Conservation (phyloP, 2,329 filamentous ascomycete genomes). For the Thelonectria discophora region DNA sequence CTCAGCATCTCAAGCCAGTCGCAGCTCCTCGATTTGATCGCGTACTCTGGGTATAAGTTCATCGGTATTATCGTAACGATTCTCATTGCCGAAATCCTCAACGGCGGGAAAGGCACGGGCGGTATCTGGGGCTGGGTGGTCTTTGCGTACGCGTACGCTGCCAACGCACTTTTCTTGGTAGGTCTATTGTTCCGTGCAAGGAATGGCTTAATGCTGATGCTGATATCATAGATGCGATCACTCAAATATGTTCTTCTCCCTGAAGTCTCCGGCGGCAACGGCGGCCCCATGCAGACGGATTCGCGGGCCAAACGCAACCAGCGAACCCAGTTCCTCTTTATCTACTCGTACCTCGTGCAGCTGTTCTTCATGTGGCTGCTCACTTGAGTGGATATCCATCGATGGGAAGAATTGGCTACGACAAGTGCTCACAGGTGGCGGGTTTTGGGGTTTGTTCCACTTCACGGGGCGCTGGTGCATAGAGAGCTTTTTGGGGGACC, state of each 20-base stretch:
- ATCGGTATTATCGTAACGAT: conserved; percentile 95
- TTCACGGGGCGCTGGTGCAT: conserved; percentile 23
- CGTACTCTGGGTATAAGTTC: conserved; percentile 98
- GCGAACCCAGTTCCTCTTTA: conserved; percentile 89
- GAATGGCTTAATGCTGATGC: not conserved
- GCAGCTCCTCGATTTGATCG: conserved; percentile 91
- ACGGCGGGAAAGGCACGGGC: conserved; percentile 81
- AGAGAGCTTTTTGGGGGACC: conserved; percentile 10
- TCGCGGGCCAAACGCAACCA: conserved; percentile 86
- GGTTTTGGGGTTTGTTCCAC: conserved; percentile 6
- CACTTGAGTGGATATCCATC: conserved; percentile 47
- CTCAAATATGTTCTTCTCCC: conserved; percentile 95
- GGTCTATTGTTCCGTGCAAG: conserved; percentile 44
- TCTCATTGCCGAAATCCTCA: conserved; percentile 78
- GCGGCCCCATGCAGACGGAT: conserved; percentile 73
- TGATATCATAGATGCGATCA: conserved; percentile 77
- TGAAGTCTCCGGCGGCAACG: conserved; percentile 74
- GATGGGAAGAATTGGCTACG: not conserved
- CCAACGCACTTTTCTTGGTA: conserved; percentile 95
- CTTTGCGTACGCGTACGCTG: conserved; percentile 90
- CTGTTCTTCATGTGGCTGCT: conserved; percentile 91
- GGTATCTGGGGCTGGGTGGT: conserved; percentile 89
- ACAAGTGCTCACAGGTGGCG: not conserved
- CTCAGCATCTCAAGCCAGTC: conserved; percentile 93
- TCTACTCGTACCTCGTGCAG: conserved; percentile 95